Evolutionary conservation across 1,284 basidiomycete genomes (phyloP).

Genomic region (Stygiomarasmius scandens): DNA sequence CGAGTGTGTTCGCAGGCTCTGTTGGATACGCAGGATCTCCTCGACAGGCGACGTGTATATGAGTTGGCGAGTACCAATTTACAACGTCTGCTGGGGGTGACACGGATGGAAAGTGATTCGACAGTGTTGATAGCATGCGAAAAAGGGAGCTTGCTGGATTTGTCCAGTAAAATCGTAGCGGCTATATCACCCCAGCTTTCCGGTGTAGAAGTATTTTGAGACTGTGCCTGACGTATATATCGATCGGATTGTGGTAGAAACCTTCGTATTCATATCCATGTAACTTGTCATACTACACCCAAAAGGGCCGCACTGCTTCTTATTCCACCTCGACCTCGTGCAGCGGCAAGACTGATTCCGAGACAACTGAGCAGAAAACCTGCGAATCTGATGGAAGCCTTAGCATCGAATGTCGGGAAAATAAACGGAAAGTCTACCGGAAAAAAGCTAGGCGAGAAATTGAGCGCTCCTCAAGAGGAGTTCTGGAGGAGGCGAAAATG

Average conservation of each 20-base stretch:
- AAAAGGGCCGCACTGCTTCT: constrained; percentile 63
- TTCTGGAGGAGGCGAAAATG: constrained; percentile 81
- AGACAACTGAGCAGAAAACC: constrained; percentile 81
- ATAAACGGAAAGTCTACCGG: constrained; percentile 46
- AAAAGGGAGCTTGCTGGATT: constrained; percentile 60
- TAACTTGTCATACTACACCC: constrained; percentile 50
- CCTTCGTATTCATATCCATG: neutral
- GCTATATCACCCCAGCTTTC: constrained; percentile 54
- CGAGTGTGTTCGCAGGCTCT: neutral
- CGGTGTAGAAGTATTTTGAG: constrained; percentile 49
- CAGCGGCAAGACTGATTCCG: constrained; percentile 72
- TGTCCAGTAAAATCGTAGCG: constrained; percentile 63
- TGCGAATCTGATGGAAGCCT: constrained; percentile 55
- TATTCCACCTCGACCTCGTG: constrained; percentile 61
- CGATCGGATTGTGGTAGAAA: neutral
- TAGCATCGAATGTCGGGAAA: constrained; percentile 7
- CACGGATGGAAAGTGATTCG: constrained; percentile 39
- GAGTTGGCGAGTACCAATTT: constrained; percentile 49
- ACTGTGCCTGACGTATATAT: constrained; percentile 10
- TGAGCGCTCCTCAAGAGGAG: constrained; percentile 75
- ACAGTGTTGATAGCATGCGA: constrained; percentile 70
- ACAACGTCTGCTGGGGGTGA: constrained; percentile 67
- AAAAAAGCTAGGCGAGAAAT: constrained; percentile 84
- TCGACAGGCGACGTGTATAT: constrained; percentile 43
- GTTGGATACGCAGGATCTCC: constrained; percentile 30